Evolutionary conservation across 2,329 filamentous ascomycete species (phyloP), one percentile per base, ranked within the genome.

Genomic region (Aspergillus ibericus): DNA sequence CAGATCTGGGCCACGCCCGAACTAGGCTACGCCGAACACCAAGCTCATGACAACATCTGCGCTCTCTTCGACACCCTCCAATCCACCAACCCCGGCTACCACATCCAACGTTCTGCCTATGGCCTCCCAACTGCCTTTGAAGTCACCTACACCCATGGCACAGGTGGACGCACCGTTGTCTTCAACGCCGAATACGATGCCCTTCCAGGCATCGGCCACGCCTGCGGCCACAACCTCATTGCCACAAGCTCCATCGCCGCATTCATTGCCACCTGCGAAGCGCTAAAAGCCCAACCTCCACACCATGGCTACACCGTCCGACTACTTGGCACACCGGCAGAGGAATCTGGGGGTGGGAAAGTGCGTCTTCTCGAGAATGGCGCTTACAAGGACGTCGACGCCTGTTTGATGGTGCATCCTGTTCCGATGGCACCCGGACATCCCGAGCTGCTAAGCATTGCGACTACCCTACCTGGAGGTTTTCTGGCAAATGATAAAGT

Each of bases 61-160:
- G 61, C 55, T 61, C 13, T 75, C 70, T 63, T 73, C 80, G 12
- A 72, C 71, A 52, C 59, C 61, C 25, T 72, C 16, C 35, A 63
- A 15, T 59, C 16, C 25, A 53, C 51, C 36, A 40, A 63, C 0
- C 73, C 76, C 8, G 81, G 78, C 0, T 81, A 80, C 60, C 50
- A 65, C 0, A 78, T 83, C 7, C 76, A 68, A 2, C 75, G 76
- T 1, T 75, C 80, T 44, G 78, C 79, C 0, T 82, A 81, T 66
- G 81, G 77, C 3, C 60, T 85, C 1, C 70, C 76, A 9, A 85
- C 82, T 0, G 75, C 81, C 10, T 82, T 85, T 55, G 77, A 80
- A 48, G 76, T 79, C 18, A 74, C 79, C 20, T 72, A 66, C 46
- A 66, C 59, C 1, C 62, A 66, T 29, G 69, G 67, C 40, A 51